Evolutionary conservation across 1,139 yeast species (phyloP).

Genomic region (Wickerhamomyces sp.): DNA sequence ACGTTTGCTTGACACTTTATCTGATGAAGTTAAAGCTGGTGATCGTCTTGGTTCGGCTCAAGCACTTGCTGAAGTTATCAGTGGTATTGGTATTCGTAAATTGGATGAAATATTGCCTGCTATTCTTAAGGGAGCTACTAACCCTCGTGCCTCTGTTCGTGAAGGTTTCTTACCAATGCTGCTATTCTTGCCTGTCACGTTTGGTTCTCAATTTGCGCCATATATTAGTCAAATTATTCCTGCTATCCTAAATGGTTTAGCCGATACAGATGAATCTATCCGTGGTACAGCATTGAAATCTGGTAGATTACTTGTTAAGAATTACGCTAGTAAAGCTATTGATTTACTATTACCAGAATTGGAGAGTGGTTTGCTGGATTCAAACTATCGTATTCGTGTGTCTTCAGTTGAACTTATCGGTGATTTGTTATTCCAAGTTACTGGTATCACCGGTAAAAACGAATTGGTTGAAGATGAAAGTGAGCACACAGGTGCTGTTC

Average conservation of each 20-base stretch:
- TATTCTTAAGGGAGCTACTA: conserved; percentile 69
- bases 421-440: conserved; percentile 87
- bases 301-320: conserved; percentile 86
- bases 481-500: conserved; percentile 56
- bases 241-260: conserved; percentile 85
- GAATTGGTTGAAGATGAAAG: conserved; percentile 63
- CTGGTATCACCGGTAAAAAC: conserved; percentile 70
- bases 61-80: conserved; percentile 89
- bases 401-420: conserved; percentile 97
- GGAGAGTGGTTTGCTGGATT: conserved; percentile 82
- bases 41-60: conserved; percentile 97
- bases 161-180: conserved; percentile 92
- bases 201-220: conserved; percentile 89
- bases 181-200: conserved; percentile 88
- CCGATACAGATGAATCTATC: conserved; percentile 82
- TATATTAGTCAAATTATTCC: conserved; percentile 83
- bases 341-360: conserved; percentile 91
- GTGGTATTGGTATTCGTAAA: conserved; percentile 84
- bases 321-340: conserved; percentile 90
- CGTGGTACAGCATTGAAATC: conserved; percentile 90
- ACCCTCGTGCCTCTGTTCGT: conserved; percentile 65
- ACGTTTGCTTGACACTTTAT: conserved; percentile 68
- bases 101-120: conserved; percentile 85
- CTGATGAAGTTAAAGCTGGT: conserved; percentile 79
- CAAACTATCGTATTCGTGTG: conserved; percentile 81